These are phyloP conservation scores for Typha latifolia DNA, from an alignment of 176 grass and related monocot genomes.

Conservation along the genomic window DNA sequence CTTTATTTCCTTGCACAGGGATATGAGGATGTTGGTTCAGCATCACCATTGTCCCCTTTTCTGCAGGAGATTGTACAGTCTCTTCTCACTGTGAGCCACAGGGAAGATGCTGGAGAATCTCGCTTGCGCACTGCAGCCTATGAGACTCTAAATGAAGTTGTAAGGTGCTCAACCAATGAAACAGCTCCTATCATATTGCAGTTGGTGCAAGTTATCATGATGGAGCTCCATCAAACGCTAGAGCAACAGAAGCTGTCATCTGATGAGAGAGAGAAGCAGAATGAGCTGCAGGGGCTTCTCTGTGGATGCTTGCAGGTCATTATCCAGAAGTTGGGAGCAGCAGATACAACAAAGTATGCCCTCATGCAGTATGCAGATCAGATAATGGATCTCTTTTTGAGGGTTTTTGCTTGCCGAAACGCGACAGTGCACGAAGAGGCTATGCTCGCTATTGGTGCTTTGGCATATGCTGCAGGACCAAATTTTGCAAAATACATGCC, in stretches of 20 bases:
- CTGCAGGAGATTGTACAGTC: conserved; percentile 77
- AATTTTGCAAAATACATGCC: conserved; percentile 82
- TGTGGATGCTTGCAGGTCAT: conserved; percentile 81
- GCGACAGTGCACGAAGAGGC: conserved; percentile 85
- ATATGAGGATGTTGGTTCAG: conserved; percentile 55
- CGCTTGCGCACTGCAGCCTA: conserved; percentile 69
- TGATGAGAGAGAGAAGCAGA: conserved; percentile 79
- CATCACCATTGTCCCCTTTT: conserved; percentile 57
- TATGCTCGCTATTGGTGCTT: conserved; percentile 85
- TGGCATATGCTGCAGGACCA: conserved; percentile 69
- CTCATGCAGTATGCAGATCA: conserved; percentile 79
- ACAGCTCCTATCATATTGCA: conserved; percentile 67
- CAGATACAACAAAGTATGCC: conserved; percentile 63
- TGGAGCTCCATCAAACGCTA: conserved; percentile 69
- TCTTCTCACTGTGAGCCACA: conserved; percentile 66
- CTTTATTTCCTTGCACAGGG: conserved; percentile 86
- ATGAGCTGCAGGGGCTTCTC: conserved; percentile 67
- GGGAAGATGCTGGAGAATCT: conserved; percentile 62
- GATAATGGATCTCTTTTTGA: conserved; percentile 82
- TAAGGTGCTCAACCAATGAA: conserved; percentile 66
- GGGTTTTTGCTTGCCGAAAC: conserved; percentile 67
- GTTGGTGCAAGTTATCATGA: conserved; percentile 67
- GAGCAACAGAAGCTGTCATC: conserved; percentile 56
- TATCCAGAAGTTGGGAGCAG: conserved; percentile 68
- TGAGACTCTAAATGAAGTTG: conserved; percentile 80